Evolutionary conservation across 805 yeast species (phyloP).

Genomic region (Maudiozyma barnettii): DNA sequence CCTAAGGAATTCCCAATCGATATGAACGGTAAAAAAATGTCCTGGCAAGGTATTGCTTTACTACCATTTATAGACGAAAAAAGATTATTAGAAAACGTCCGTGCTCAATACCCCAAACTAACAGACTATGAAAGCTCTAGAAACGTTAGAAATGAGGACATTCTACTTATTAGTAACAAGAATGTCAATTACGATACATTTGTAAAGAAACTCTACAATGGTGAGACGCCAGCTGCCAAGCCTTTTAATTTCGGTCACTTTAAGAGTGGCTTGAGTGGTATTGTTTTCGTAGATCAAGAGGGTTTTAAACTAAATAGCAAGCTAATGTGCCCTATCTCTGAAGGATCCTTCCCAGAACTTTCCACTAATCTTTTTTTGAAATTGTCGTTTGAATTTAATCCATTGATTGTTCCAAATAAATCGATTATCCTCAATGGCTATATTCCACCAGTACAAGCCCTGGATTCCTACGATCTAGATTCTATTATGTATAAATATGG

Average conservation of each 20-base stretch:
- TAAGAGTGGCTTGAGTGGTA: constrained; percentile 52
- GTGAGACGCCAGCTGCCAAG: constrained; percentile 8
- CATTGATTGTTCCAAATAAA: constrained; percentile 40
- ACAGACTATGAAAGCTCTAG: constrained; percentile 60
- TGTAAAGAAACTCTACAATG: constrained; percentile 24
- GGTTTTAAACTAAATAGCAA: constrained; percentile 27
- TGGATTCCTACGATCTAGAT: constrained; percentile 63
- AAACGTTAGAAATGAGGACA: constrained; percentile 62
- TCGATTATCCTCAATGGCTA: constrained; percentile 79
- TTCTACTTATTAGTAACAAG: constrained; percentile 54
- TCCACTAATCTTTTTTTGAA: constrained; percentile 35
- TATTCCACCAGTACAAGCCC: constrained; percentile 48
- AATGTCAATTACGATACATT: constrained; percentile 39
- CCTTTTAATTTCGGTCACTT: constrained; percentile 38
- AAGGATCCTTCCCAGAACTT: constrained; percentile 31
- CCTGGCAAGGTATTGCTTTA: constrained; percentile 91
- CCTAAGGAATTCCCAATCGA: constrained; percentile 84
- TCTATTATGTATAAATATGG: constrained; percentile 42
- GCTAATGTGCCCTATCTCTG: constrained; percentile 29
- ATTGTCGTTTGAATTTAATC: constrained; percentile 46
- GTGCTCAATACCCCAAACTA: constrained; percentile 50
- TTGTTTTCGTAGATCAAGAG: constrained; percentile 30
- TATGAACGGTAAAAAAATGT: constrained; percentile 90
- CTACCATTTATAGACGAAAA: constrained; percentile 83
- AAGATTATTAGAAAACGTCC: constrained; percentile 60